Evolutionary conservation across 1,284 basidiomycete species (phyloP).

Genomic region (Tilletia setariae): DNA sequence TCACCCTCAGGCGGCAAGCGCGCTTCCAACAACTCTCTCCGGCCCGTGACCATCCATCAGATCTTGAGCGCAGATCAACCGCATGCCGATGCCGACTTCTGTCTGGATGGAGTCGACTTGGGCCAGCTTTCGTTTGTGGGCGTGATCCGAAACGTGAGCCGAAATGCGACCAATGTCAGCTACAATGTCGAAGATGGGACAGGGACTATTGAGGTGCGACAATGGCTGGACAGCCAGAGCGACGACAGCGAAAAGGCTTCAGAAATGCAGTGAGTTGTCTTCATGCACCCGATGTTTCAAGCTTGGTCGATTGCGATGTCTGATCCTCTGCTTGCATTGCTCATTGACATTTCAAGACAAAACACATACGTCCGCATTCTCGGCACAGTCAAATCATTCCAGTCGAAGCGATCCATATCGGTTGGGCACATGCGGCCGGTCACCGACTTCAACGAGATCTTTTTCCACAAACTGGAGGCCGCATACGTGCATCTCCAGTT

Average conservation of each 20-base stretch:
- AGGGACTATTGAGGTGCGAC: conserved; percentile 78
- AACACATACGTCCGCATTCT: conserved; percentile 77
- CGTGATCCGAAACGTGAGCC: conserved; percentile 68
- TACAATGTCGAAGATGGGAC: conserved; percentile 86
- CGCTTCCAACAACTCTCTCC: conserved; percentile 57
- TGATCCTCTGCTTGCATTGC: conserved; percentile 12
- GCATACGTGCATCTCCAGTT: conserved; percentile 55
- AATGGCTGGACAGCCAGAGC: conserved; percentile 75
- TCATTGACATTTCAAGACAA: too few species aligned
- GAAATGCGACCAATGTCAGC: conserved; percentile 75
- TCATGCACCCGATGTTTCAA: not conserved
- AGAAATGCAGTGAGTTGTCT: conserved; percentile 37
- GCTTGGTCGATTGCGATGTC: not conserved
- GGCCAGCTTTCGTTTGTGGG: conserved; percentile 78
- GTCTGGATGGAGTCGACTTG: conserved; percentile 74
- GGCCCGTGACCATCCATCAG: conserved; percentile 82
- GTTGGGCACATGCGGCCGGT: conserved; percentile 56
- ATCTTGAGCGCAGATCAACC: conserved; percentile 72
- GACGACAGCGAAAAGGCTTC: conserved; percentile 56
- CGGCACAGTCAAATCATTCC: conserved; percentile 84
- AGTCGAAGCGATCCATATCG: conserved; percentile 73
- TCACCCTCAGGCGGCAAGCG: not conserved
- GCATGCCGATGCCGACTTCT: conserved; percentile 83
- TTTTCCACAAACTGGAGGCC: conserved; percentile 71
- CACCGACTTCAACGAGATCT: conserved; percentile 73